Conservation (phyloP, 805 yeast genomes). For the Candida lessepsii region DNA sequence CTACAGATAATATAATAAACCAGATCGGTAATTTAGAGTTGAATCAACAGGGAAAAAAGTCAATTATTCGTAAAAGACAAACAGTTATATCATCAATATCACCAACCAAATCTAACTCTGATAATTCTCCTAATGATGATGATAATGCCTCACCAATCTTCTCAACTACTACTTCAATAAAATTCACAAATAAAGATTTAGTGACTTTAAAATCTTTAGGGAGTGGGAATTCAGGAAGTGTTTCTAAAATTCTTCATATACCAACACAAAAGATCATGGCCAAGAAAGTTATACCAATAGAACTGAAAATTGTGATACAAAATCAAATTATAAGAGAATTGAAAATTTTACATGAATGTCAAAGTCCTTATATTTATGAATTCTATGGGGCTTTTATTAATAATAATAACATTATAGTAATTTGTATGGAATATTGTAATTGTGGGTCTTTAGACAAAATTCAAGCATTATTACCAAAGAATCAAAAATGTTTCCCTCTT, state of each 20-base stretch:
- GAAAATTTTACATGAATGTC: slow-evolving; percentile 87
- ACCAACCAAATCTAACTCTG: slow-evolving; percentile 33
- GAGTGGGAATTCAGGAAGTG: slow-evolving; percentile 92
- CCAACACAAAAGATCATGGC: slow-evolving; percentile 92
- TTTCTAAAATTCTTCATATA: slow-evolving; percentile 80
- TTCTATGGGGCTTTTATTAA: slow-evolving; percentile 88
- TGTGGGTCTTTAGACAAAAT: slow-evolving; percentile 90
- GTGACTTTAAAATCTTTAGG: slow-evolving; percentile 78
- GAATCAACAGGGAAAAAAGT: slow-evolving; percentile 12
- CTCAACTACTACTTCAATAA: slow-evolving; percentile 32
- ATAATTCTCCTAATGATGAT: slow-evolving; percentile 7
- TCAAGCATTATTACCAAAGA: slow-evolving; percentile 45
- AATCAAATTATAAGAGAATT: slow-evolving; percentile 86
- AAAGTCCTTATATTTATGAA: slow-evolving; percentile 76
- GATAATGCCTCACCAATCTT: slow-evolving; percentile 26
- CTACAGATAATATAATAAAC: slow-evolving; percentile 23
- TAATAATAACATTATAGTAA: slow-evolving; percentile 65
- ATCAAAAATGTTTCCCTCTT: slow-evolving; percentile 47
- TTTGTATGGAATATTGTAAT: slow-evolving; percentile 95
- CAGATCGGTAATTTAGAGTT: slow-evolving; percentile 29
- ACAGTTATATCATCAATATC: slow-evolving; percentile 43
- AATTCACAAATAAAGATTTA: slow-evolving; percentile 55
- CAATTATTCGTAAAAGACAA: slow-evolving; percentile 30
- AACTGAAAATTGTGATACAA: slow-evolving; percentile 72
- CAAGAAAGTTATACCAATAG: slow-evolving; percentile 81